These are phyloP conservation scores for Phyllosticta citriasiana DNA, from an alignment of 2,329 filamentous ascomycete genomes.

Conservation along the genomic window DNA sequence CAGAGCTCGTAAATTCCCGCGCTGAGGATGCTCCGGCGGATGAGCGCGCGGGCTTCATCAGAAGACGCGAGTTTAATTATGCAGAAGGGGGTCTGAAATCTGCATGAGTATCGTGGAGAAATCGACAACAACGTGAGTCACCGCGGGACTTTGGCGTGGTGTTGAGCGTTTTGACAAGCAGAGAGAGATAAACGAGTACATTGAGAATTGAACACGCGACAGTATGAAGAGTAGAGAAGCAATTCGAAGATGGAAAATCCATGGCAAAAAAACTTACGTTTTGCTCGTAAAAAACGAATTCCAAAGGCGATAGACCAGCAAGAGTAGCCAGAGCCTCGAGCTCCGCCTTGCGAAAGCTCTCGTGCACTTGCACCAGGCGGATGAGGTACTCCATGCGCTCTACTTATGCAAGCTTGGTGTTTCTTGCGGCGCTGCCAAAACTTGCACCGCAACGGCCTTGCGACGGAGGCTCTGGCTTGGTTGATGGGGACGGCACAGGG, in stretches of 20 bases:
- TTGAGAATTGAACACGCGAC: not conserved
- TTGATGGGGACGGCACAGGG: not conserved
- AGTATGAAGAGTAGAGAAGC: conserved; percentile 9
- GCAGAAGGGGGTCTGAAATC: conserved; percentile 72
- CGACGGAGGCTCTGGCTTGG: not conserved
- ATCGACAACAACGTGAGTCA: not conserved
- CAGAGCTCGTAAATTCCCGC: conserved; percentile 84
- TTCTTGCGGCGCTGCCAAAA: not conserved
- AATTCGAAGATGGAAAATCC: too few species aligned
- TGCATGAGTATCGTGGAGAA: not conserved
- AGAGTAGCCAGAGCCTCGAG: conserved; percentile 68
- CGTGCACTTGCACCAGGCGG: conserved; percentile 79
- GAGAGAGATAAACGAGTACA: not conserved
- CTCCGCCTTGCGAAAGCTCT: conserved; percentile 82
- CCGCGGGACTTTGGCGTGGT: not conserved
- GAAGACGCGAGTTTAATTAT: conserved; percentile 58
- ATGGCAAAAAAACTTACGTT: conserved; percentile 45
- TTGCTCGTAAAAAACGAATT: conserved; percentile 64
- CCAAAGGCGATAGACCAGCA: conserved; percentile 50
- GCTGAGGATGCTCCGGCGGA: conserved; percentile 68
- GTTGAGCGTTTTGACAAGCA: not conserved
- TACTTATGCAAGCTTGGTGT: not conserved
- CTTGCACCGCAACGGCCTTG: not conserved
- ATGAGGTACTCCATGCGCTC: conserved; percentile 61
- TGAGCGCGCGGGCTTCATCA: conserved; percentile 54